phyloP scores from a whole-genome alignment of 176 grass and related monocot species.

The Oropetium thomaeum region DNA sequence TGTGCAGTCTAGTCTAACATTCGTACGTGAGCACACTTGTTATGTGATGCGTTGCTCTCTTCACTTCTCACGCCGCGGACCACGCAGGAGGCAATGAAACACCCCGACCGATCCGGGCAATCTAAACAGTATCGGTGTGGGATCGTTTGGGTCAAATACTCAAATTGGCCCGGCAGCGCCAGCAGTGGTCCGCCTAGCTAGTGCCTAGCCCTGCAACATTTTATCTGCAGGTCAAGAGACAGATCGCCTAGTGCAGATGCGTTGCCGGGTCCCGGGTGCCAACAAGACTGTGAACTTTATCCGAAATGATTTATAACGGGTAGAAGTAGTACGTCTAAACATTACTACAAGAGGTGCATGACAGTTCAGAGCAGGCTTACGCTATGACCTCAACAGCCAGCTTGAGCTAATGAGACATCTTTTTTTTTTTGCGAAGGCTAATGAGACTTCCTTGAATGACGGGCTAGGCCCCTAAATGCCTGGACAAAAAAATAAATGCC shows the following conservation, averaged over 20 bases:
- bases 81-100: constrained; percentile 6
- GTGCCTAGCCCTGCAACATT: background rate
- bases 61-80: background rate
- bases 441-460: background rate
- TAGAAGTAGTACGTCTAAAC: too few relatives aligned
- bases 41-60: background rate
- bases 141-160: background rate
- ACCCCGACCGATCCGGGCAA: background rate
- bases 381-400: background rate
- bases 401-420: too few relatives aligned
- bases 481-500: background rate
- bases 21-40: background rate
- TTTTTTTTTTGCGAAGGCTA: too few relatives aligned
- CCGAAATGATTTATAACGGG: too few relatives aligned
- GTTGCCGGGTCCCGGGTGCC: background rate
- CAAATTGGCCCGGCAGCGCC: background rate
- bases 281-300: too few relatives aligned
- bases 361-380: background rate
- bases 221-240: background rate
- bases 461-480: background rate
- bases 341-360: background rate
- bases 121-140: background rate
- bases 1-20: background rate
- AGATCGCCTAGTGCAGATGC: background rate
- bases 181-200: background rate